Conservation (phyloP, 768 basidiomycete genomes). For the Tulasnella sp. region DNA sequence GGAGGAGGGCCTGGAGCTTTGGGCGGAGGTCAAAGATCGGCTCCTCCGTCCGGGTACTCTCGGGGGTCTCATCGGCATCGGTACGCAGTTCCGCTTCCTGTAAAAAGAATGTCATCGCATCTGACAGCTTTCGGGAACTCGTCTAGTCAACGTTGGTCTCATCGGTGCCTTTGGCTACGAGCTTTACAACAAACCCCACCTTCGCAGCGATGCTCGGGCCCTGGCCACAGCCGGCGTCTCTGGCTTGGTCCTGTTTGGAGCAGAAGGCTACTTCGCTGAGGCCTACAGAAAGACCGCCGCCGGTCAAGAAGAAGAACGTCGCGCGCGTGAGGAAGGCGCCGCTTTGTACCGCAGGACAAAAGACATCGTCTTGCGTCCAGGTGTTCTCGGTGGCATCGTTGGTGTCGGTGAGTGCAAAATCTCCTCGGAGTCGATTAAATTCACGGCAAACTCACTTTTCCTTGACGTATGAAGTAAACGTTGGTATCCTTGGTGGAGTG, state of each 20-base stretch:
- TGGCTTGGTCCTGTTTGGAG: conserved; percentile 54
- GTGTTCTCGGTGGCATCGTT: conserved; percentile 61
- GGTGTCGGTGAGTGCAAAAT: conserved; percentile 46
- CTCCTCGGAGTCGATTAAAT: too few species aligned
- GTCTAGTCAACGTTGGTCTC: conserved; percentile 66
- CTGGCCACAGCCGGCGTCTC: conserved; percentile 54
- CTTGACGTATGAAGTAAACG: conserved; percentile 49
- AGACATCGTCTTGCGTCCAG: conserved; percentile 59
- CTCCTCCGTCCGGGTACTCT: conserved; percentile 64
- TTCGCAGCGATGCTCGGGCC: conserved; percentile 55
- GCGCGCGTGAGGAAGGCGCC: conserved; percentile 57
- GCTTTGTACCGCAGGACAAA: conserved; percentile 52
- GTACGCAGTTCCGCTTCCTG: conserved; percentile 42
- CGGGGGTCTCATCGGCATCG: conserved; percentile 66
- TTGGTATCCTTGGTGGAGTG: conserved; percentile 57
- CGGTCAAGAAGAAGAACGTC: conserved; percentile 55
- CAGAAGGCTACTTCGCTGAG: conserved; percentile 63
- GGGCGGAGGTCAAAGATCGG: conserved; percentile 51
- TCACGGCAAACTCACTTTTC: background rate
- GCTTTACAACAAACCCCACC: conserved; percentile 58
- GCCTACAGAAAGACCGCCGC: conserved; percentile 56
- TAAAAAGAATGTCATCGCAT: background rate
- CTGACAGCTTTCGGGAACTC: background rate
- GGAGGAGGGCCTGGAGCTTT: conserved; percentile 53
- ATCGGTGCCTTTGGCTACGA: conserved; percentile 58